Evolutionary conservation across 2,329 filamentous ascomycete genomes (phyloP), one percentile per base, ranked within the genome.

Genomic region (Claviceps sp.): DNA sequence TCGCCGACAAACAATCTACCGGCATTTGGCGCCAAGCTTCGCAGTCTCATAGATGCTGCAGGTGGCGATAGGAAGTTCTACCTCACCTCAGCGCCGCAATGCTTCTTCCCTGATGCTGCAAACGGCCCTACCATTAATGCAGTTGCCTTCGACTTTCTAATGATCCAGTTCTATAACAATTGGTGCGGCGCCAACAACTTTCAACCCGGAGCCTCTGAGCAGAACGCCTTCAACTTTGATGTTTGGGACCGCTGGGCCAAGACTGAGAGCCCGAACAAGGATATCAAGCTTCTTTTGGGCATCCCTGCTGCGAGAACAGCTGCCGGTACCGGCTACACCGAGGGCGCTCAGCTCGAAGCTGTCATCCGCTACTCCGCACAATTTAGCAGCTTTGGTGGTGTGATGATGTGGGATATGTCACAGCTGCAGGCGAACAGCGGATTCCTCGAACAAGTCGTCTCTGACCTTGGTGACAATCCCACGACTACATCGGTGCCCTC

Each of bases 141-240:
- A 1, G 76, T 83, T 6, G 59, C 65, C 14, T 76, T 84, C 54
- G 81, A 84, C 61, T 79, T 77, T 26, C 64, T 84, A 56, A 77
- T 76, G 64, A 73, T 84, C 34, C 81, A 85, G 64, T 84, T 84
- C 65, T 84, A 84, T 66, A 84, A 84, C 72, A 85, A 84, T 70
- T 78, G 69, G 62, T 86, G 84, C 63, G 80, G 81, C 16, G 66
- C 79, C 1, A 64, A 70, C 55, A 72, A 71, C 30, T 86, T 73
- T 66, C 59, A 67, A 1, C 51, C 66, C 0, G 74, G 73, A 4
- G 54, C 68, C 1, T 52, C 58, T 11, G 67, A 63, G 0, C 77
- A 78, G 60, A 70, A 67, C 50, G 75, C 73, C 57, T 85, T 78
- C 68, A 82, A 85, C 67, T 78, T 83, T 55, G 68, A 67, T 37